Base-by-base conservation (phyloP, 2,329 filamentous ascomycete species). In the Aureobasidium vineae region DNA sequence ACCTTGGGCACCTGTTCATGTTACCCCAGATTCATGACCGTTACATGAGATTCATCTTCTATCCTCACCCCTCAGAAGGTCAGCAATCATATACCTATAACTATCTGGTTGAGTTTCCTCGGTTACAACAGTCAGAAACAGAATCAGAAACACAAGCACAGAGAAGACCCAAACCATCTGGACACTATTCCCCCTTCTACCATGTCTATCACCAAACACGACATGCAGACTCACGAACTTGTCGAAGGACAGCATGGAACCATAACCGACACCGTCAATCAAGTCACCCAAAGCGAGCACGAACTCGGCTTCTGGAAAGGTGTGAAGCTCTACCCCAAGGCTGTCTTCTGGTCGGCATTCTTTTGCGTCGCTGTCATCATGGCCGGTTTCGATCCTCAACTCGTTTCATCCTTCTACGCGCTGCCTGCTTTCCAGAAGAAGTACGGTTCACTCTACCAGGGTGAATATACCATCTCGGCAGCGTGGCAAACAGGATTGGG, bases 311-410 rank as follows among this genome's bases (percentile, higher is more conserved):
- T 52, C 15, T 52, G 49, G 49, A 52, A 33, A 33, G 49, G 49
- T 4, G 16, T 31, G 5, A 52, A 52, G 49, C 23, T 52, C 26
- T 52, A 52, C 33, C 49, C 49, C 19, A 52, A 52, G 28, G 49
- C 49, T 16, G 49, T 33, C 7, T 52, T 52, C 28, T 52, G 49
- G 49, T 52, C 49, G 16, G 49, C 26, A 2, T 52, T 52, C 28
- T 52, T 52, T 26, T 52, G 49, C 16, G 33, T 52, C n/a, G 49
- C 49, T 16, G 49, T 52, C 16, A 52, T 52, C 28, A 52, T 52
- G 49, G 28, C 49, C n/a, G 54, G 56, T 13, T 43, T 60, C 11
- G 56, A 60, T 23, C 23, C 38, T 15, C 56, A 43, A 38, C n/a
- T 54, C n/a, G 28, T 49, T 28, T 21, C 28, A 11, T 40, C 45